Percentiles rank a stretch among this genome's conserved stretches.
Conservation (phyloP, 176 grass and related monocot species). For the Aegilops sharonensis region DNA sequence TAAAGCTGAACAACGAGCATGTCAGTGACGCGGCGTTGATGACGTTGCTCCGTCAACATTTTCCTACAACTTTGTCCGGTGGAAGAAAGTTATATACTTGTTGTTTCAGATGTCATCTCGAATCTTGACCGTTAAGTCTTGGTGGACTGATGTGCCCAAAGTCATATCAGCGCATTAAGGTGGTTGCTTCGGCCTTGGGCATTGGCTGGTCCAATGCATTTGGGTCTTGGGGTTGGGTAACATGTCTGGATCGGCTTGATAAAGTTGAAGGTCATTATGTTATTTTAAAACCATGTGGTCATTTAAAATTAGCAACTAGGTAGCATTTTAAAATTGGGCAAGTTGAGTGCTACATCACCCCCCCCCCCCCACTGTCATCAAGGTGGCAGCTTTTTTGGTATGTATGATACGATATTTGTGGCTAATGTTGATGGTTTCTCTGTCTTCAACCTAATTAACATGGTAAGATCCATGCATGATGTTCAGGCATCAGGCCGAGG, state of each 20-base stretch:
- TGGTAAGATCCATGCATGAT: not conserved
- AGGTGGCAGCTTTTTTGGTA: not conserved
- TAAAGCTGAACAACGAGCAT: not conserved
- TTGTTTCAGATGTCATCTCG: not conserved
- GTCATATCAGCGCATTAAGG: not conserved
- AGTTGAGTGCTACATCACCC: not conserved
- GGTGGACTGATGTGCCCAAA: not conserved
- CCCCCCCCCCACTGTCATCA: not conserved
- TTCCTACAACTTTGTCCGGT: not conserved
- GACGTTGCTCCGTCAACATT: not conserved
- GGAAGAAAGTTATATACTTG: not conserved
- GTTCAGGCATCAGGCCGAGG: not conserved
- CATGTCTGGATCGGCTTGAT: not conserved
- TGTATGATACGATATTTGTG: not conserved
- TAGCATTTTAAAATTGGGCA: not conserved
- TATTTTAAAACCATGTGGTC: not conserved
- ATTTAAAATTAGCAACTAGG: not conserved
- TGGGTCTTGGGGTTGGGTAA: not conserved
- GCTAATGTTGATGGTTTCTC: not conserved
- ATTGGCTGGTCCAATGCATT: not conserved
- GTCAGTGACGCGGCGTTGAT: not conserved
- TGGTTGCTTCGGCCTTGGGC: not conserved
- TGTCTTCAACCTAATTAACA: not conserved
- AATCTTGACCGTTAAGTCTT: not conserved
- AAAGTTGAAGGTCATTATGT: not conserved